A percentile compares a stretch with the other conserved stretches of the same genome.
Evolutionary conservation across 108 stramenopile genomes (phyloP).

Genomic region (Phaeodactylum tricornutum): DNA sequence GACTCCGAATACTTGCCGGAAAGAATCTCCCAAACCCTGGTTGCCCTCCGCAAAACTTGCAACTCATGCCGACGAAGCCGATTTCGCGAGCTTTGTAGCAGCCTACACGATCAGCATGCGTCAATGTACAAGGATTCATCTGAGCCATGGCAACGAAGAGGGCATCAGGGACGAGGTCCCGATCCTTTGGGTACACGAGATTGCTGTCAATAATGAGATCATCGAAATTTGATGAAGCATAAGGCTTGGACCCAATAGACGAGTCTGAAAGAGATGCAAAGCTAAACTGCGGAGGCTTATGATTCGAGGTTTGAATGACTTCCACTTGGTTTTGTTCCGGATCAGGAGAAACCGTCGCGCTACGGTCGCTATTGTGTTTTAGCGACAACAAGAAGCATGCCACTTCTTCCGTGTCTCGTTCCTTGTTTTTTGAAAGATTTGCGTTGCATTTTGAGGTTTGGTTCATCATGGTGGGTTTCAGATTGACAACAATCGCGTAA

Average conservation of each 20-base stretch:
- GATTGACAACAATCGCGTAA: too few species aligned
- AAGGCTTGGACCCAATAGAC: too few species aligned
- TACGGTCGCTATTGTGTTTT: constrained; percentile 15
- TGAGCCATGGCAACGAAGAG: constrained; percentile 71
- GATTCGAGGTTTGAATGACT: too few species aligned
- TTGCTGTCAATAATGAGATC: constrained; percentile 17
- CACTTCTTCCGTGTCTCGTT: constrained; percentile 8
- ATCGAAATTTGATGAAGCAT: too few species aligned
- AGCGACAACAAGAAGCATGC: constrained; percentile 10
- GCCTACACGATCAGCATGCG: constrained; percentile 48
- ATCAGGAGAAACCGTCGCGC: constrained; percentile 3
- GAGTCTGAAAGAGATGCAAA: background rate
- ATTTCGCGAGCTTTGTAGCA: constrained; percentile 53
- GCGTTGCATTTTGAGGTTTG: too few species aligned
- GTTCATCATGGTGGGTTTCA: too few species aligned
- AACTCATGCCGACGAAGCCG: constrained; percentile 60
- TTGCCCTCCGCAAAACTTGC: constrained; percentile 61
- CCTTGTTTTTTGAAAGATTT: too few species aligned
- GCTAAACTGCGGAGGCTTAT: too few species aligned
- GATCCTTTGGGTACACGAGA: constrained; percentile 45
- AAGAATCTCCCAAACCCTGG: constrained; percentile 63
- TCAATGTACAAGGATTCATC: constrained; percentile 39
- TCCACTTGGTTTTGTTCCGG: too few species aligned
- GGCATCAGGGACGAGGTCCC: constrained; percentile 55
- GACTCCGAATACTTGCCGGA: constrained; percentile 45